Evolutionary conservation across 2,329 filamentous ascomycete genomes (phyloP), one percentile per base, ranked within the genome.

Genomic region (Albophoma yamanashiensis): DNA sequence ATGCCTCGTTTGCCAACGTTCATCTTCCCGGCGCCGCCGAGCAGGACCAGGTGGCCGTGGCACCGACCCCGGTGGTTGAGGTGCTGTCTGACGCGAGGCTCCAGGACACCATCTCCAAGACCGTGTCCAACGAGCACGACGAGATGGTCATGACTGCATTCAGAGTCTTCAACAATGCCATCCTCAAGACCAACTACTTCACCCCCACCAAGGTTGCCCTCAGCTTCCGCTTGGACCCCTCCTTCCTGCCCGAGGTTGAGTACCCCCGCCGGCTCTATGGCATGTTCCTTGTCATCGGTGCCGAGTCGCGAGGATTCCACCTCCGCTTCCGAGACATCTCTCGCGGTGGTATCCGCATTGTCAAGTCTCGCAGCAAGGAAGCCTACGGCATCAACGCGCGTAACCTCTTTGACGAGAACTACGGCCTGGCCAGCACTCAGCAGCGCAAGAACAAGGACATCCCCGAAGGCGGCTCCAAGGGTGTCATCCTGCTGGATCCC

Each of bases 391-490:
- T 97, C 80, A 99, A 99, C 72, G 92, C 92, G 43, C 89, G 94
- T 62, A 96, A 92, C 61, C 82, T 99, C 64, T 99, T 99, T 69
- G 94, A 99, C 68, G 94, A 99, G 79, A 99, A 99, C 77, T 99
- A 99, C 77, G 95, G 94, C 64, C 84, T 99, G 62, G 93, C 94
- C 65, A 97, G 95, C 76, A 99, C 94, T 0, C 94, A 99, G 76
- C 94, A 99, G 78, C 91, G 94, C 71, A 99, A 99, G 84, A 99
- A 99, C 83, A 99, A 99, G 81, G 94, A 99, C 70, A 99, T 99
- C 58, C 94, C 94, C 3, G 94, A 99, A 78, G 94, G 94, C 64
- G 94, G 94, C 59, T 96, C 93, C 69, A 99, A 99, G 80, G 94
- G 94, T 78, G 94, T 99, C 61, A 93, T 99, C 62, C 83, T 99